A percentile compares a stretch with the other conserved stretches of the same genome.
Conservation (phyloP, 495 filamentous ascomycete genomes). For the Penicillium fimorum region DNA sequence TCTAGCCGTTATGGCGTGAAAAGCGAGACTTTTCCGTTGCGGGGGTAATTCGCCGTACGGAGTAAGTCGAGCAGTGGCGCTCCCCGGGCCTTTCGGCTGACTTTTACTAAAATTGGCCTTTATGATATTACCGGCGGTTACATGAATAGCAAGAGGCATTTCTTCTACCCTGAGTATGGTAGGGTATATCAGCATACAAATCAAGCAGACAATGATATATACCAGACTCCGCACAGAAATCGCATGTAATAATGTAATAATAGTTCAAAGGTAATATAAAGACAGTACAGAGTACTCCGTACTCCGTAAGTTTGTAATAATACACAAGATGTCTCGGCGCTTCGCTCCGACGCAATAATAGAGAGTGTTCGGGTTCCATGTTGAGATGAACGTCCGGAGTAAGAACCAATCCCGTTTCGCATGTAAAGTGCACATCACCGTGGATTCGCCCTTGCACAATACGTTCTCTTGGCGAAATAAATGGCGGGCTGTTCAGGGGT, state of each 20-base stretch:
- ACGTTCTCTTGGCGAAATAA: conserved; percentile 17
- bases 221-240: conserved; percentile 4
- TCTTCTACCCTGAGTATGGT: neutral
- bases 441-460: conserved; percentile 16
- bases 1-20: conserved; percentile 14
- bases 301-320: neutral
- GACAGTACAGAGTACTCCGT: neutral
- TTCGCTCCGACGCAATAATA: neutral
- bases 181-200: neutral
- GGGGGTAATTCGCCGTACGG: conserved; percentile 4
- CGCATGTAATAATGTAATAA: neutral
- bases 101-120: neutral
- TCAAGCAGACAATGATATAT: conserved; percentile 7
- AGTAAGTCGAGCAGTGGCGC: neutral
- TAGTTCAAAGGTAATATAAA: neutral
- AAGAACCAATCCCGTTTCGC: conserved; percentile 15
- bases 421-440: conserved; percentile 14
- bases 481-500: conserved; percentile 33
- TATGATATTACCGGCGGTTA: neutral
- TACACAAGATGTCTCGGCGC: conserved; percentile 6
- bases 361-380: neutral
- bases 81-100: conserved; percentile 5
- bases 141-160: neutral
- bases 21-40: conserved; percentile 15
- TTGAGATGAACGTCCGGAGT: conserved; percentile 15